These are phyloP conservation scores for Talaromyces rugulosus DNA, from an alignment of 2,329 filamentous ascomycete genomes.

Conservation along the genomic window DNA sequence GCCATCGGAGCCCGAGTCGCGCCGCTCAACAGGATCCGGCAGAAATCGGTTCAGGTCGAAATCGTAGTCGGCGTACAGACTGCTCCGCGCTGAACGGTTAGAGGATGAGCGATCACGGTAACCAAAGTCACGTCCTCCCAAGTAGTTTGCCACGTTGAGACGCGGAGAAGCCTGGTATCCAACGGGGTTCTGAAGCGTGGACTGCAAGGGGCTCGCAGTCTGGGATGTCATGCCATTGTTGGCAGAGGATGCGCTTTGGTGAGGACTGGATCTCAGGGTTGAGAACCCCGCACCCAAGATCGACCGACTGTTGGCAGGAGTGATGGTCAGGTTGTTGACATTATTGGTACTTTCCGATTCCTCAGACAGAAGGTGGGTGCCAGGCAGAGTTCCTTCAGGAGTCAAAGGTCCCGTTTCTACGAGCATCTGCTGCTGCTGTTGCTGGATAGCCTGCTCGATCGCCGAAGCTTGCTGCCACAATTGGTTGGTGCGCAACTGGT, in stretches of 20 bases:
- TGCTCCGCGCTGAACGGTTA: conserved; percentile 37
- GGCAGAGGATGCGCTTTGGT: conserved; percentile 32
- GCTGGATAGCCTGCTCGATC: conserved; percentile 41
- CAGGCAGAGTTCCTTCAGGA: conserved; percentile 58
- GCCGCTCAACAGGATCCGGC: conserved; percentile 26
- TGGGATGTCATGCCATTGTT: conserved; percentile 28
- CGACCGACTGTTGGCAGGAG: conserved; percentile 27
- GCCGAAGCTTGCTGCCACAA: conserved; percentile 41
- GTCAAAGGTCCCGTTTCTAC: conserved; percentile 46
- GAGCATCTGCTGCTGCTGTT: conserved; percentile 43
- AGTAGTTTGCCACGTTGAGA: conserved; percentile 26
- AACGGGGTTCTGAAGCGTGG: conserved; percentile 26
- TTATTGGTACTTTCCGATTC: conserved; percentile 21
- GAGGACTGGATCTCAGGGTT: conserved; percentile 30
- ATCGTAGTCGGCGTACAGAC: conserved; percentile 30
- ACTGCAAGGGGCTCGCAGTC: conserved; percentile 30
- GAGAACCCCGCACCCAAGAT: conserved; percentile 34
- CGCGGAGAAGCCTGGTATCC: conserved; percentile 30
- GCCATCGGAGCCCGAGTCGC: conserved; percentile 27
- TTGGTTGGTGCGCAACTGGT: conserved; percentile 39
- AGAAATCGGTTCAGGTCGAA: conserved; percentile 26
- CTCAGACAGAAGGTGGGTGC: conserved; percentile 42
- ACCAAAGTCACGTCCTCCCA: conserved; percentile 25
- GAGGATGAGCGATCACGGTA: conserved; percentile 39
- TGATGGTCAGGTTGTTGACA: conserved; percentile 23